Evolutionary conservation across 2,329 filamentous ascomycete species (phyloP), one percentile per base, ranked within the genome.

Genomic region (Aspergillus sp.): DNA sequence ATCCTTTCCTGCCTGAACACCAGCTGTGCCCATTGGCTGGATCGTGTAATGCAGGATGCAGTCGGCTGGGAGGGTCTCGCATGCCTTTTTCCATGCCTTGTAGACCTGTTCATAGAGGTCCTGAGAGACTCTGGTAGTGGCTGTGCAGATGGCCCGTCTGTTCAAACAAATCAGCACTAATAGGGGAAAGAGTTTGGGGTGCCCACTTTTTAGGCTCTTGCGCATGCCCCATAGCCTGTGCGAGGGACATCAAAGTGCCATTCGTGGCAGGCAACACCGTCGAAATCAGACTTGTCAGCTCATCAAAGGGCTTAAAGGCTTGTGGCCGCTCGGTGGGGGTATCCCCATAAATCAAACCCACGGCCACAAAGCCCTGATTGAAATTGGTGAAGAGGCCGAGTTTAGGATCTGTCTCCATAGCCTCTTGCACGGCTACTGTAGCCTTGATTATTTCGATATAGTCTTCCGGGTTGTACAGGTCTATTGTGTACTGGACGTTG

Each of bases 381-480:
- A 15, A 47, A 23, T 47, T 47, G 23, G 44, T 47, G 7, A 47
- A 47, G 14, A 27, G 15, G 6, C 21, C 44, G 3, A 47, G 14
- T 7, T 31, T 47, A 1, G 44, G 44, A 17, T 47, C 44, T 1
- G 21, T 27, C 27, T 47, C 44, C 44, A 47, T 47, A 4, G 11
- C 23, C 14, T 24, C 15, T 8, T 47, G 44, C 44, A 47, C 11
- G 14, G 14, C 15, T 21, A 47, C 5, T 2, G 44, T 47, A 12
- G 44, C 23, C 12, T 9, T 24, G 44, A 15, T 33, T 12, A 47
- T 47, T 6, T 33, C n/a, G 21, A n/a, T n/a, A 23, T 47, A 47
- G 21, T 33, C 44, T 15, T 21, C 17, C n/a, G 19, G 59, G 43
- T 24, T 61, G 58, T 8, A 61, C 15, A 8, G 24, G 2, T n/a